Percentiles rank a stretch among this genome's conserved stretches.
Conservation (phyloP, 371 early-diverging fungal genomes). For the Rhizomucor miehei region DNA sequence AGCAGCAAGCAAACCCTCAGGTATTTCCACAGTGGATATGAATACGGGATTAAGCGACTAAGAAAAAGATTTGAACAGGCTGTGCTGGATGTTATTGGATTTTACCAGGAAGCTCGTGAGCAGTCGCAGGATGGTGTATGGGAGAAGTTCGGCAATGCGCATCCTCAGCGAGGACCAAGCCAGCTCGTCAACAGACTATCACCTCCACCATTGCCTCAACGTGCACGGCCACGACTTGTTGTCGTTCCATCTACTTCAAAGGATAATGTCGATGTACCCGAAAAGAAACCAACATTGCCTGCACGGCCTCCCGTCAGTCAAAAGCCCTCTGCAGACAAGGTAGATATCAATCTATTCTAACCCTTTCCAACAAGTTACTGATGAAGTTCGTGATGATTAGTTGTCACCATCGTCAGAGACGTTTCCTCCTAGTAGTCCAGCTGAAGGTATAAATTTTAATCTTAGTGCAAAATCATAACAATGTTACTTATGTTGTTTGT, state of each 20-base stretch:
- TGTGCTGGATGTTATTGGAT: constrained; percentile 90
- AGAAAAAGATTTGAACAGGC: constrained; percentile 39
- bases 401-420: not conserved
- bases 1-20: constrained; percentile 92
- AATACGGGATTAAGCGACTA: not conserved
- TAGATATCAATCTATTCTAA: too few relatives aligned
- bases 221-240: constrained; percentile 16
- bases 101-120: constrained; percentile 76
- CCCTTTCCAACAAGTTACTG: too few relatives aligned
- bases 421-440: not conserved
- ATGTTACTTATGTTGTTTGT: not conserved
- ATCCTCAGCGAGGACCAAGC: constrained; percentile 21
- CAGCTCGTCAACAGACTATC: constrained; percentile 12
- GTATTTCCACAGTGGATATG: constrained; percentile 21
- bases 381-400: not conserved
- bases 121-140: constrained; percentile 73
- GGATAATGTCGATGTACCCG: constrained; percentile 37
- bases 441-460: not conserved
- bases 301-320: not conserved
- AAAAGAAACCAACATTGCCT: constrained; percentile 23
- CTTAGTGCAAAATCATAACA: too few relatives aligned
- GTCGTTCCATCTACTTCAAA: constrained; percentile 8
- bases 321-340: not conserved
- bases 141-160: constrained; percentile 79
- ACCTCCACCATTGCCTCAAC: constrained; percentile 21